Evolutionary conservation across 257 asterid genomes (phyloP), one percentile per base, ranked within the genome.

Genomic region (Solanum acaule): DNA sequence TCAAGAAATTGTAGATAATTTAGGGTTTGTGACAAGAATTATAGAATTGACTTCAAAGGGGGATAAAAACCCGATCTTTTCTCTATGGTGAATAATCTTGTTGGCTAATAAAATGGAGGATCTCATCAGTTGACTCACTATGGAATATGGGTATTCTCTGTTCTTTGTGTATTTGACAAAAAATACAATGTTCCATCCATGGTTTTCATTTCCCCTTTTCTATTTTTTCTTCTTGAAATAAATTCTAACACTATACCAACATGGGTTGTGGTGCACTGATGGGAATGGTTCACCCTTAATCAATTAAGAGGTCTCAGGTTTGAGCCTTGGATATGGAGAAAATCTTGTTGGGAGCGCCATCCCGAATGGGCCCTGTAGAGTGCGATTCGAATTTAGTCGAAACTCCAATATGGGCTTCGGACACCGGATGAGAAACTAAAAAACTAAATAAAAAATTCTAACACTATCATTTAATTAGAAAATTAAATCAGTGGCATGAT

Each of bases 11-110:
- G 68, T 46, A 29, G 6, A 29, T 29, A 81, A 81, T 46, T 81
- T 81, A 81, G 70, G 86, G 86, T 46, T 46, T 81, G 86, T 18
- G 86, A 46, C 68, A 81, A 81, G 86, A 81, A 29, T 81, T 29
- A 81, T 81, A 29, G 85, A 29, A 16, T 8, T 81, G 67, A 46
- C 40, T 46, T 44, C 68, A 29, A 81, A 81, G 40, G 18, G 18
- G 29, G 8, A 46, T 9, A 46, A 49, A 33, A 3, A 23, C 9
- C 16, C 68, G 42, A 46, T 81, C 86, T 81, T 81, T 44, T 46
- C 65, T 40, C n/a, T 8, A 6, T 42, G 37, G 61, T 20, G 23
- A 40, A n/a, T 42, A 42, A 77, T 38, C 34, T 44, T 42, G 61
- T 33, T 59, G 71, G 71, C 27, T 15, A 29, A 81, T 25, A 78